Evolutionary conservation across 2,329 filamentous ascomycete species (phyloP).

Genomic region (Aspergillus jensenii): DNA sequence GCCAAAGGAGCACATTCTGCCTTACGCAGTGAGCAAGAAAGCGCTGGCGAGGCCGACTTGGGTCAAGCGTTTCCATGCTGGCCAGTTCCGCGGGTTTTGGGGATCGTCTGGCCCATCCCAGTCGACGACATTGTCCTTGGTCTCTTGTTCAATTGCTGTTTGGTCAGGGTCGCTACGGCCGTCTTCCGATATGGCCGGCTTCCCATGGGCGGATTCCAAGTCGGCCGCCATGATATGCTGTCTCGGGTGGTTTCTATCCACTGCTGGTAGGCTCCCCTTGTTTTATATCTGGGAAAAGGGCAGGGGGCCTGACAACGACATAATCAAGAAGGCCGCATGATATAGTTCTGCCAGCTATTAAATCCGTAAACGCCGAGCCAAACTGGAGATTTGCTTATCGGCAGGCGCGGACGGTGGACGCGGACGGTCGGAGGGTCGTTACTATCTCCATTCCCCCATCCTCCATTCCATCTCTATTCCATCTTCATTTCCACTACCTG

Average conservation of each 20-base stretch:
- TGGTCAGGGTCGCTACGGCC: not conserved
- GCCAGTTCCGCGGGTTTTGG: constrained; percentile 32
- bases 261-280: no score
- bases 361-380: not conserved
- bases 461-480: no score
- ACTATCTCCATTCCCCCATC: not conserved
- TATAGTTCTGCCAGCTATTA: not conserved
- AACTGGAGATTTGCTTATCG: no score
- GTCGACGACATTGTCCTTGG: constrained; percentile 23
- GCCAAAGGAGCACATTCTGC: not conserved
- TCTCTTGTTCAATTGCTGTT: not conserved
- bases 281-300: no score
- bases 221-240: not conserved
- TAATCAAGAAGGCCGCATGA: not conserved
- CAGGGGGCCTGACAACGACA: no score
- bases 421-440: not conserved
- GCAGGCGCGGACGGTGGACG: not conserved
- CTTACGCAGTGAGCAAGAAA: constrained; percentile 22
- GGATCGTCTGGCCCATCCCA: constrained; percentile 31
- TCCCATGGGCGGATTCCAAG: not conserved
- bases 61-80: constrained; percentile 20
- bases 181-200: not conserved
- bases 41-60: constrained; percentile 25
- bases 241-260: not conserved
- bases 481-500: no score